Base-by-base conservation (phyloP, 495 filamentous ascomycete genomes). In the Aspergillus leporis region DNA sequence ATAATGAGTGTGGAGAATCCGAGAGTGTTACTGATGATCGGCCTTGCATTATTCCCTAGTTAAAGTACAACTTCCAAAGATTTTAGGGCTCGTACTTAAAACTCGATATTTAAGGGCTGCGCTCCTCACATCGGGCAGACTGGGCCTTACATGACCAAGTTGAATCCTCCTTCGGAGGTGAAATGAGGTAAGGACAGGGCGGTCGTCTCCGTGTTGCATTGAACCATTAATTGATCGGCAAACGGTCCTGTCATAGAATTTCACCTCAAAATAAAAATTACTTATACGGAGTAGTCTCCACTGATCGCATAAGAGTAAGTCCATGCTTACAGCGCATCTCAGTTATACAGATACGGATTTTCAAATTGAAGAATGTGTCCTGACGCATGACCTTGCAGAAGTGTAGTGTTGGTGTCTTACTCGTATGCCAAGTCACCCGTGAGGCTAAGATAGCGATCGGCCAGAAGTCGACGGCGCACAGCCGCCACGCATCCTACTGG, bases 401-500 rank as follows among this genome's bases (percentile, higher is more conserved):
- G 16, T n/a, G 6, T 47, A 10, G 43, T 47, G 43, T 47, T 23
- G 19, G 43, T 45, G 41, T n/a, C 34, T 45, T 40, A 40, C 41
- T 36, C 31, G 18, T 23, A 32, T 53, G 51, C 51, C 51, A 53
- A 53, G 51, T 53, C 51, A 53, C 21, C 34, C 19, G 51, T 19
- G 32, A 38, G 51, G 53, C 53, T 55, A 46, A 55, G 40, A 55
- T 58, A 58, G 46, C 23, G 47, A 57, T 51, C 55, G 47, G n/a
- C 32, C 19, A 28, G 38, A 23, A 1, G 51, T 38, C 51, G 18
- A 32, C 49, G 8, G 13, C 31, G 23, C 43, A 16, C n/a, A 48
- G 23, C 53, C 51, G 51, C 25, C 25, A 12, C 28, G 48, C 10
- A 10, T 51, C n/a, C 25, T n/a, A 34, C 51, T 40, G 51, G 32